Evolutionary conservation across 768 basidiomycete genomes (phyloP).

Genomic region (Leccinum barrowsii): DNA sequence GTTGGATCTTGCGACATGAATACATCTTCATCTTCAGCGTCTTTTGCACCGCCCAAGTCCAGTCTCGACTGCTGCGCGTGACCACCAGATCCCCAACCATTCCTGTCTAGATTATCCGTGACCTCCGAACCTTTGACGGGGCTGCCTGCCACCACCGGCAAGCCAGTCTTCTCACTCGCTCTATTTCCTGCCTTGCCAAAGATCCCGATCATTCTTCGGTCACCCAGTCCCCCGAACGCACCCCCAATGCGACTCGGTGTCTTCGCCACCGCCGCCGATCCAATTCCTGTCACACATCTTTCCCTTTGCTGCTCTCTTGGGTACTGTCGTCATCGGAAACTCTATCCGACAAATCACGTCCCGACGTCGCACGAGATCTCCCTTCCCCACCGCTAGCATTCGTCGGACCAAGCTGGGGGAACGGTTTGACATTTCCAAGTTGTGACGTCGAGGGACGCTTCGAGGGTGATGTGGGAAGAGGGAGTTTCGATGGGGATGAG

Average conservation of each 20-base stretch:
- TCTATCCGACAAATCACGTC: constrained; percentile 45
- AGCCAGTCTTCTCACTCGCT: constrained; percentile 40
- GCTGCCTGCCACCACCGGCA: constrained; percentile 44
- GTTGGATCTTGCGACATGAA: constrained; percentile 2
- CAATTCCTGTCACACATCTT: constrained; percentile 7
- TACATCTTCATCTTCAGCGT: constrained; percentile 3
- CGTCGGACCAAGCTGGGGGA: constrained; percentile 4
- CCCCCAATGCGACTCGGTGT: constrained; percentile 2
- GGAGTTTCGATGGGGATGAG: constrained; percentile 27
- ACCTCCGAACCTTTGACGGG: constrained; percentile 40
- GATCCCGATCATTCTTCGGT: constrained; percentile 15
- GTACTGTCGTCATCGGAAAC: constrained; percentile 6
- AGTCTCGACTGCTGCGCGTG: not conserved
- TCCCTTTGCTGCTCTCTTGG: constrained; percentile 11
- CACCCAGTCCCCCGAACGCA: not conserved
- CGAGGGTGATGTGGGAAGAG: constrained; percentile 20
- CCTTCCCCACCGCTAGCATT: constrained; percentile 24
- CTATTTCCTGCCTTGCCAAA: constrained; percentile 24
- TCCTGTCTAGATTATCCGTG: not conserved
- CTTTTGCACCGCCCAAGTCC: not conserved
- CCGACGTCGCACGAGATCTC: constrained; percentile 3
- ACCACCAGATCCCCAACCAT: constrained; percentile 2
- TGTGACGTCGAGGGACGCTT: constrained; percentile 16
- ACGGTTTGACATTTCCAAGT: constrained; percentile 1
- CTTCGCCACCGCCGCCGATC: constrained; percentile 1